Conservation (phyloP, 2,329 filamentous ascomycete species). For the Penicillium frequentans region DNA sequence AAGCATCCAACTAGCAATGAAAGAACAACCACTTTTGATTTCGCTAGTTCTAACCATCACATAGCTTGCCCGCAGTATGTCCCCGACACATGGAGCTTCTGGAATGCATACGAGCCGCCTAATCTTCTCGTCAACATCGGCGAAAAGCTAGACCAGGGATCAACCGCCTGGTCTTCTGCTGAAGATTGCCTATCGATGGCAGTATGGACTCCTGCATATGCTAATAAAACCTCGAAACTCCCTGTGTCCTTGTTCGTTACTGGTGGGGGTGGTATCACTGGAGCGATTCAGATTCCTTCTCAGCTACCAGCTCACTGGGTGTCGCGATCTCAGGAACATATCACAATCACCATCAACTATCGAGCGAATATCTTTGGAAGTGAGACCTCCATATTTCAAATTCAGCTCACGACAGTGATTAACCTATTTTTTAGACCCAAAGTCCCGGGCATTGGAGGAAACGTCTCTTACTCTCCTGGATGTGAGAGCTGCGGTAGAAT, state of each 20-base stretch:
- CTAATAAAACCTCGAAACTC: conserved; percentile 12
- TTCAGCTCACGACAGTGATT: neutral
- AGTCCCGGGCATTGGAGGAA: conserved; percentile 23
- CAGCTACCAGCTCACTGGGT: conserved; percentile 33
- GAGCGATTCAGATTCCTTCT: conserved; percentile 40
- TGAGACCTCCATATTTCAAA: neutral
- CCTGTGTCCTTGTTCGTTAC: conserved; percentile 25
- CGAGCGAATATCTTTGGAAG: conserved; percentile 28
- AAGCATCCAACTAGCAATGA: neutral
- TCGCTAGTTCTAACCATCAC: conserved; percentile 3
- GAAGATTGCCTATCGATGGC: conserved; percentile 48
- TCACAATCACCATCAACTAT: conserved; percentile 42
- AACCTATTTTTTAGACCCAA: conserved; percentile 9
- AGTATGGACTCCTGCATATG: conserved; percentile 43
- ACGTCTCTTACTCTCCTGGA: conserved; percentile 19
- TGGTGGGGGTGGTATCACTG: conserved; percentile 24
- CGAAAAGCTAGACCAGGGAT: conserved; percentile 14
- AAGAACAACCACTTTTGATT: neutral
- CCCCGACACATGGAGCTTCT: conserved; percentile 25
- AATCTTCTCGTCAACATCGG: conserved; percentile 10
- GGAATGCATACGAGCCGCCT: conserved; percentile 22
- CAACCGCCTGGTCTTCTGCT: conserved; percentile 21
- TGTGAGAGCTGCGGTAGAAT: conserved; percentile 27
- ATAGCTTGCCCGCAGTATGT: conserved; percentile 30
- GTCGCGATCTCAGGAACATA: conserved; percentile 39